Conservation (phyloP, 1,284 basidiomycete species). For the Apiotrichum domesticum region DNA sequence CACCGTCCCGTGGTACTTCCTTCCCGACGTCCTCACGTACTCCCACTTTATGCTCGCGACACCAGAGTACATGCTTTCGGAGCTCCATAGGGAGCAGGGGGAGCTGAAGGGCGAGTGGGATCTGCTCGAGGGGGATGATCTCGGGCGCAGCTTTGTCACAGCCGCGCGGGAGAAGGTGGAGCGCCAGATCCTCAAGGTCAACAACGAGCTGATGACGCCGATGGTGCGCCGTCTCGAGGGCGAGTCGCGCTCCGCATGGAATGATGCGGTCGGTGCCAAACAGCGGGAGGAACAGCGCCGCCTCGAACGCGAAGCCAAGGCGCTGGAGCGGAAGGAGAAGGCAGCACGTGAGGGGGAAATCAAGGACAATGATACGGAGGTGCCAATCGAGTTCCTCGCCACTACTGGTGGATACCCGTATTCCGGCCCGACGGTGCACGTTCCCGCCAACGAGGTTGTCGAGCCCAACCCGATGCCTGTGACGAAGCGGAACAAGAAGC, state of each 20-base stretch:
- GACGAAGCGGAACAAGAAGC: constrained; percentile 24
- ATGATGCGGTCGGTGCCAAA: constrained; percentile 34
- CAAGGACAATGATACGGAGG: neutral
- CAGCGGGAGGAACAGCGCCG: constrained; percentile 47
- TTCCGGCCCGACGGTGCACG: constrained; percentile 15
- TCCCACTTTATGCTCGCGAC: constrained; percentile 96
- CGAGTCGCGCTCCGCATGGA: constrained; percentile 38
- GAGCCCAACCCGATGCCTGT: constrained; percentile 40
- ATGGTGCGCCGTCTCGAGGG: constrained; percentile 39
- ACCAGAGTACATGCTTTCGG: constrained; percentile 68
- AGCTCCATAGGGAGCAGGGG: constrained; percentile 68
- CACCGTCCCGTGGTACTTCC: constrained; percentile 83
- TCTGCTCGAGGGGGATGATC: constrained; percentile 61
- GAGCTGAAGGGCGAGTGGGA: constrained; percentile 57
- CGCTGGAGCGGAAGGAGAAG: constrained; percentile 23
- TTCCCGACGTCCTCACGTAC: constrained; percentile 83
- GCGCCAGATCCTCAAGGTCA: constrained; percentile 69
- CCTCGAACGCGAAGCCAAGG: constrained; percentile 41
- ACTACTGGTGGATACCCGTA: neutral
- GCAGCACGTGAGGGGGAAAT: constrained; percentile 6
- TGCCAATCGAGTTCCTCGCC: constrained; percentile 14
- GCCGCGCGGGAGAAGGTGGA: constrained; percentile 68
- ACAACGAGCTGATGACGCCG: constrained; percentile 60
- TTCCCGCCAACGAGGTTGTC: constrained; percentile 35
- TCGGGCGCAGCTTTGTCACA: constrained; percentile 73